These are phyloP conservation scores for Lasiodiplodia citricola DNA, from an alignment of 2,329 filamentous ascomycete genomes.

Conservation along the genomic window DNA sequence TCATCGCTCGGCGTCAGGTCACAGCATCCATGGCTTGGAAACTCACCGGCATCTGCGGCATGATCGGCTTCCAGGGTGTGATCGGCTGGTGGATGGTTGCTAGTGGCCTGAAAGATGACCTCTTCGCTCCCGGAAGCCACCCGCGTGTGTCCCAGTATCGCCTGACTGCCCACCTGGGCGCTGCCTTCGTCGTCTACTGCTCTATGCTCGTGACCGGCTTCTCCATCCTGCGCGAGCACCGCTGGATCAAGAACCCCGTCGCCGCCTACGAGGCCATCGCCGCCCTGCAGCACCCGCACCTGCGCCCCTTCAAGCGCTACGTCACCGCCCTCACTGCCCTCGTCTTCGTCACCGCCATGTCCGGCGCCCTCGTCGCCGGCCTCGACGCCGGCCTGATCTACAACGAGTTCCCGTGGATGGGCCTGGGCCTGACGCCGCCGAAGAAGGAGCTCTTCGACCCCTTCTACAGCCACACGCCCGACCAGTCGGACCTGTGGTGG, in stretches of 20 bases:
- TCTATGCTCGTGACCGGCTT: conserved; percentile 94
- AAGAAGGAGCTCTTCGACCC: conserved; percentile 80
- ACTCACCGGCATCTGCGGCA: conserved; percentile 78
- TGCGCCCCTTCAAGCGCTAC: conserved; percentile 74
- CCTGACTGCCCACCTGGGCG: conserved; percentile 83
- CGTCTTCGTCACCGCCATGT: conserved; percentile 90
- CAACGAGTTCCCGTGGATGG: conserved; percentile 98
- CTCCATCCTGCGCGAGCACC: conserved; percentile 77
- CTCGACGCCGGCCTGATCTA: conserved; percentile 97
- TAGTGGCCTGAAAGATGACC: conserved; percentile 91
- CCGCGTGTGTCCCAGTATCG: conserved; percentile 95
- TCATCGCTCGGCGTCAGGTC: conserved; percentile 80
- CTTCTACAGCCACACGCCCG: conserved; percentile 81
- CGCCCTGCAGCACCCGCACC: conserved; percentile 68
- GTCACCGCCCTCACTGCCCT: conserved; percentile 74
- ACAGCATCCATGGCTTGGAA: conserved; percentile 77
- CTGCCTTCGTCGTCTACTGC: conserved; percentile 90
- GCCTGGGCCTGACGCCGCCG: conserved; percentile 79
- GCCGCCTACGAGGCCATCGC: conserved; percentile 65
- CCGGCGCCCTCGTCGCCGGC: conserved; percentile 89
- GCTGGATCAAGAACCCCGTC: conserved; percentile 66
- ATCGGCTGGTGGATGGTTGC: conserved; percentile 99
- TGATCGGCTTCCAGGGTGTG: conserved; percentile 94
- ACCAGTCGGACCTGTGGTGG: conserved; percentile 89
- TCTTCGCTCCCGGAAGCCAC: conserved; percentile 88